These are phyloP conservation scores for Scedosporium boydii DNA, from an alignment of 2,329 filamentous ascomycete species.

Conservation along the genomic window DNA sequence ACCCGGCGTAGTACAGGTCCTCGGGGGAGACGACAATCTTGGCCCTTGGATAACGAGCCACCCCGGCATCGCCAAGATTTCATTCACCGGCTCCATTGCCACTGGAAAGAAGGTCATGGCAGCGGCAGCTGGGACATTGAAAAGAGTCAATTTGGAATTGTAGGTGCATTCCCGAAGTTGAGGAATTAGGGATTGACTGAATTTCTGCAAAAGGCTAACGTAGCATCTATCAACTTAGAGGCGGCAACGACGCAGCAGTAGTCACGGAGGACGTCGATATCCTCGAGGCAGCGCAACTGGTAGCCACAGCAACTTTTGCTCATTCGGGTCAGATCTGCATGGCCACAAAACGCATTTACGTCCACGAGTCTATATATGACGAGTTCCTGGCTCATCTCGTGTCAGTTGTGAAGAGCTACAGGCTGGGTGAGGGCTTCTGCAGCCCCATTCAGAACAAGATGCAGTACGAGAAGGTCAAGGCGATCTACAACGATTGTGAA, in stretches of 20 bases:
- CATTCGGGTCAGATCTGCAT: constrained; percentile 41
- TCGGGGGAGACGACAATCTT: constrained; percentile 51
- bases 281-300: constrained; percentile 18
- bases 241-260: constrained; percentile 54
- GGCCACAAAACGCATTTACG: constrained; percentile 47
- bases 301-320: constrained; percentile 43
- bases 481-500: constrained; percentile 40
- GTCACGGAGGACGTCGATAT: constrained; percentile 49
- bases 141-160: constrained; percentile 52
- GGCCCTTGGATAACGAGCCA: constrained; percentile 51
- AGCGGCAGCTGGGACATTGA: constrained; percentile 45
- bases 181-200: no score
- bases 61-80: constrained; percentile 50
- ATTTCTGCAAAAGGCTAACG: no score
- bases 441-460: constrained; percentile 54
- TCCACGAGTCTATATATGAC: constrained; percentile 51
- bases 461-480: constrained; percentile 47
- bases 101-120: constrained; percentile 54
- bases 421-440: constrained; percentile 8
- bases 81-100: constrained; percentile 51
- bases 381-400: constrained; percentile 35
- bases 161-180: no score
- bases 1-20: constrained; percentile 50
- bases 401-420: constrained; percentile 9
- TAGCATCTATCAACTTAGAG: constrained; percentile 12